A percentile compares a stretch with the other conserved stretches of the same genome.
phyloP scores from a whole-genome alignment of 768 basidiomycete genomes.

The Termitomyces sp. region DNA sequence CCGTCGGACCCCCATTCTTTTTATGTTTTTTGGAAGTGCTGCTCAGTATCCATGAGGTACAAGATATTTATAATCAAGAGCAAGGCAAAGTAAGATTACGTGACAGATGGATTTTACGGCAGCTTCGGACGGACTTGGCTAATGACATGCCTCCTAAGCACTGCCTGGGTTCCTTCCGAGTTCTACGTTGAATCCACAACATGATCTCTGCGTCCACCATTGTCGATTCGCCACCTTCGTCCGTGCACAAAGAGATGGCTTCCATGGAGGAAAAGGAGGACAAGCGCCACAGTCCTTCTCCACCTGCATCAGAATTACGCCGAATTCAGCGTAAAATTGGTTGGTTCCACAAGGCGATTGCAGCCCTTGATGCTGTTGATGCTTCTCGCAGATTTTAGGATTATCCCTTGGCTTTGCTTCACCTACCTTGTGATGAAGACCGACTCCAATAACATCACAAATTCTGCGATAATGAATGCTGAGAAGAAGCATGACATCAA shows the following conservation, averaged over 20 bases:
- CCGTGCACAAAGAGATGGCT: background rate
- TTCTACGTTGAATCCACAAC: background rate
- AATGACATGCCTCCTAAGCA: too few species aligned
- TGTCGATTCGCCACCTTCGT: background rate
- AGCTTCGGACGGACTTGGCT: background rate
- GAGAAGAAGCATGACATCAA: constrained; percentile 13
- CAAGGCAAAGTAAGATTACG: background rate
- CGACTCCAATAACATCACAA: constrained; percentile 11
- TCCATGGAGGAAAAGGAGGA: background rate
- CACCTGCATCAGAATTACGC: background rate
- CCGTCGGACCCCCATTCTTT: background rate
- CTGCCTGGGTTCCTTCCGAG: too few species aligned
- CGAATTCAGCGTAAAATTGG: constrained; percentile 12
- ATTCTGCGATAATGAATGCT: constrained; percentile 13
- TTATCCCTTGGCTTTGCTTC: constrained; percentile 13
- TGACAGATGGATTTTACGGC: background rate
- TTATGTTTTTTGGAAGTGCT: background rate
- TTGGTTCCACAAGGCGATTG: background rate
- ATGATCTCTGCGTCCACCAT: constrained; percentile 1
- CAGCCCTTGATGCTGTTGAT: background rate
- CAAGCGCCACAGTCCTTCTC: background rate
- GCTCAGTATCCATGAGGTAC: background rate
- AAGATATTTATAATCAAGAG: background rate
- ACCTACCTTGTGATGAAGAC: constrained; percentile 13
- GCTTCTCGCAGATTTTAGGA: constrained; percentile 5